phyloP scores from a whole-genome alignment of 768 basidiomycete genomes.

The Tulasnella sp. region DNA sequence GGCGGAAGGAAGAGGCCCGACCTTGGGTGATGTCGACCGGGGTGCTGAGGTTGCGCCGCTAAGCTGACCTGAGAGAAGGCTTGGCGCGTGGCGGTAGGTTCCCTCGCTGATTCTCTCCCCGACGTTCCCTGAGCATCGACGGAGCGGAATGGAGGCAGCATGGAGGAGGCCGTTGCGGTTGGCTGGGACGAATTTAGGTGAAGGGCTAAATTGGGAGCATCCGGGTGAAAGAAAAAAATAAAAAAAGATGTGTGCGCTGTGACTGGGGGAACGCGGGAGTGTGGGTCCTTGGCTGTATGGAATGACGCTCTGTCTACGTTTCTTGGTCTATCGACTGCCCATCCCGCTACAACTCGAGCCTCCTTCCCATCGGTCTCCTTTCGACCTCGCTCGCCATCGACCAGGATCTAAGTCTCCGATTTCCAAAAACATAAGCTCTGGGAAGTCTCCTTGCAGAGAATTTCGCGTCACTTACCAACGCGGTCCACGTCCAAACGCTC shows the following conservation, averaged over 20 bases:
- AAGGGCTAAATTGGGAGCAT: neutral
- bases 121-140: neutral
- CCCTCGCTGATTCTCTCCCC: neutral
- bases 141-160: neutral
- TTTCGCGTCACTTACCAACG: neutral
- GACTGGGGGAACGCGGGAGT: neutral
- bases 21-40: neutral
- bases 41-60: neutral
- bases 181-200: neutral
- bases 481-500: neutral
- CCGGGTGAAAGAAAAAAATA: neutral
- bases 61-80: neutral
- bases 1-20: conserved; percentile 56
- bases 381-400: neutral
- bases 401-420: neutral
- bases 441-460: conserved; percentile 12
- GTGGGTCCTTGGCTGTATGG: conserved; percentile 1
- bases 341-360: neutral
- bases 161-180: neutral
- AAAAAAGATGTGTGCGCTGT: neutral
- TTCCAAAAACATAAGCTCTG: neutral
- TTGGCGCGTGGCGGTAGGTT: conserved; percentile 1
- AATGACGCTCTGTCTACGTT: conserved; percentile 10
- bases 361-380: neutral
- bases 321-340: neutral